phyloP scores from a whole-genome alignment of 306 rosid genomes.

The Psophocarpus tetragonolobus region DNA sequence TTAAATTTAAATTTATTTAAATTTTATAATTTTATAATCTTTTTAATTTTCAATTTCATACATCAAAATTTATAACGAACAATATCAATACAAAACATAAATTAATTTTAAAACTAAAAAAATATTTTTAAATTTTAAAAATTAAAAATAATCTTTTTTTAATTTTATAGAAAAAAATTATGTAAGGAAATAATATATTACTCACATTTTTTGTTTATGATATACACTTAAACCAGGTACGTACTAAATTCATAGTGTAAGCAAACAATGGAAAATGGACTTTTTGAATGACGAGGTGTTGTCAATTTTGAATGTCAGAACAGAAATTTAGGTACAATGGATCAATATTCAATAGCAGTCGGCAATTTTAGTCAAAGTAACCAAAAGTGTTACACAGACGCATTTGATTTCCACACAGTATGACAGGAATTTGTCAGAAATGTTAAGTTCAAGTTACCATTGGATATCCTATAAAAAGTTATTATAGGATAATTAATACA shows the following conservation, averaged over 20 bases:
- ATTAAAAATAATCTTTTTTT: too few relatives aligned
- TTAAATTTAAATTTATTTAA: too few relatives aligned
- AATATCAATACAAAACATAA: too few relatives aligned
- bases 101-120: too few relatives aligned
- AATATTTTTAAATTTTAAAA: too few relatives aligned
- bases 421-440: background rate
- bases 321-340: slow-evolving; percentile 33
- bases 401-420: slow-evolving; percentile 28
- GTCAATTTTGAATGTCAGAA: slow-evolving; percentile 34
- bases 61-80: too few relatives aligned
- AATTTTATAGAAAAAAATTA: too few relatives aligned
- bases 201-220: background rate
- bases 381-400: slow-evolving; percentile 14
- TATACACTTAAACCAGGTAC: background rate
- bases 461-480: too few relatives aligned
- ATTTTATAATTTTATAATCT: too few relatives aligned
- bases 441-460: slow-evolving; percentile 14
- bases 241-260: background rate
- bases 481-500: too few relatives aligned
- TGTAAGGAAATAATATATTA: background rate
- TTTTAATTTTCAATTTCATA: too few relatives aligned
- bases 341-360: slow-evolving; percentile 9
- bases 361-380: slow-evolving; percentile 24
- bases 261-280: slow-evolving; percentile 17
- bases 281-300: slow-evolving; percentile 12